Conservation (phyloP, 108 stramenopile genomes). For the Cyclotella sp. region DNA sequence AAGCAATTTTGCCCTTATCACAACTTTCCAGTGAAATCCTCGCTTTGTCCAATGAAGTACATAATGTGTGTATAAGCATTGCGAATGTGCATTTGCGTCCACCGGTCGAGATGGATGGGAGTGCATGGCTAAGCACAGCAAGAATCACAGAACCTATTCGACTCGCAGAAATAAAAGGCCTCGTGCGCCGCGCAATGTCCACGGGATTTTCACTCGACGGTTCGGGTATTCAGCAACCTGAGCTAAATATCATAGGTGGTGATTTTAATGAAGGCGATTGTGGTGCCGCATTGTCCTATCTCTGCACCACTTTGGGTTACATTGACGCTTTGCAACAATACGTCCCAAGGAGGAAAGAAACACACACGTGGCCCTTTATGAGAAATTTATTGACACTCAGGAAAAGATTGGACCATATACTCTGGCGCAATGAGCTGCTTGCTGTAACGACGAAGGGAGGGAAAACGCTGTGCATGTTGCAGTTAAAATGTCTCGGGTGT, state of each 20-base stretch:
- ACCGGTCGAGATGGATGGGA: conserved; percentile 50
- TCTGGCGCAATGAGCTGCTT: conserved; percentile 25
- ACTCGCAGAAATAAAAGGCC: conserved; percentile 33
- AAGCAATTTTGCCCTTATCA: conserved; percentile 18
- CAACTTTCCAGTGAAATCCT: neutral
- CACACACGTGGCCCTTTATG: conserved; percentile 48
- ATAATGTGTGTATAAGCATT: conserved; percentile 2
- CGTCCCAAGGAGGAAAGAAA: conserved; percentile 47
- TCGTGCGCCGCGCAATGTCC: conserved; percentile 7
- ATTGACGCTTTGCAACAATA: conserved; percentile 35
- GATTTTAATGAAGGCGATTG: conserved; percentile 49
- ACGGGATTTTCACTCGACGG: neutral
- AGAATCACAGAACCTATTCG: conserved; percentile 48
- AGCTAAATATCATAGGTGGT: conserved; percentile 44
- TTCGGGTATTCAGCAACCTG: neutral
- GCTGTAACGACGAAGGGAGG: neutral
- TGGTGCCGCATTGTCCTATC: conserved; percentile 33
- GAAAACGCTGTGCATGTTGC: neutral
- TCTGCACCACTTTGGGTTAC: conserved; percentile 22
- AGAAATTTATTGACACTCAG: conserved; percentile 26
- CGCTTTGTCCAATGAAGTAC: neutral
- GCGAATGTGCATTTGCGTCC: conserved; percentile 50
- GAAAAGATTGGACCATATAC: conserved; percentile 56
- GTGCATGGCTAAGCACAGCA: conserved; percentile 42
- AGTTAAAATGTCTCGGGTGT: conserved; percentile 36